phyloP scores from a whole-genome alignment of 2,329 filamentous ascomycete species.

The Colletotrichum sublineola region DNA sequence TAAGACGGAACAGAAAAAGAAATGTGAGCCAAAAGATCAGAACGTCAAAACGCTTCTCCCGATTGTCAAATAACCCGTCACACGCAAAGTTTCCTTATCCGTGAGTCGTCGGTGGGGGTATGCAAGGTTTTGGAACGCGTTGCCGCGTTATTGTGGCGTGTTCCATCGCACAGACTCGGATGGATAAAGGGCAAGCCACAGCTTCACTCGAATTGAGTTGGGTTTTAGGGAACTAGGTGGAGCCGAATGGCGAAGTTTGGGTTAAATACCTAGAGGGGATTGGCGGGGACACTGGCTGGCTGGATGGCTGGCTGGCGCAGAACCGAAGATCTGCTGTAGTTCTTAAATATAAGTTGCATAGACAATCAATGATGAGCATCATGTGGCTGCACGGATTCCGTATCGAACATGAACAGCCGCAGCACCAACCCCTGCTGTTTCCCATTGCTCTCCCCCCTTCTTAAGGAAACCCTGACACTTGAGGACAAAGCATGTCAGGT shows the following conservation, averaged over 20 bases:
- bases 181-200: conserved; percentile 31
- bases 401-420: conserved; percentile 3
- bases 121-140: conserved; percentile 34
- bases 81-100: conserved; percentile 26
- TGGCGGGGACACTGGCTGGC: conserved; percentile 23
- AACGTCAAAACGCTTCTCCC: background rate
- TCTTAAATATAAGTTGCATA: conserved; percentile 17
- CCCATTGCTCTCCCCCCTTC: background rate
- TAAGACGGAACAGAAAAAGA: background rate
- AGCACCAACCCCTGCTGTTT: background rate
- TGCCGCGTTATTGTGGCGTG: conserved; percentile 34
- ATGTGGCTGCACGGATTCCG: conserved; percentile 1
- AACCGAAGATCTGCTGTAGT: conserved; percentile 23
- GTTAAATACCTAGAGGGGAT: conserved; percentile 20
- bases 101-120: conserved; percentile 38
- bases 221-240: conserved; percentile 27
- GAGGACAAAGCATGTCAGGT: background rate
- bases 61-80: conserved; percentile 20
- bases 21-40: background rate
- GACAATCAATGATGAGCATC: conserved; percentile 8
- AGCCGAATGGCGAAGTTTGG: conserved; percentile 19
- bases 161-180: conserved; percentile 37
- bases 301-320: conserved; percentile 22
- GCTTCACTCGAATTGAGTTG: conserved; percentile 34
- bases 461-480: background rate